Base-by-base conservation (phyloP, 257 asterid species). In the Cordia subcordata region DNA sequence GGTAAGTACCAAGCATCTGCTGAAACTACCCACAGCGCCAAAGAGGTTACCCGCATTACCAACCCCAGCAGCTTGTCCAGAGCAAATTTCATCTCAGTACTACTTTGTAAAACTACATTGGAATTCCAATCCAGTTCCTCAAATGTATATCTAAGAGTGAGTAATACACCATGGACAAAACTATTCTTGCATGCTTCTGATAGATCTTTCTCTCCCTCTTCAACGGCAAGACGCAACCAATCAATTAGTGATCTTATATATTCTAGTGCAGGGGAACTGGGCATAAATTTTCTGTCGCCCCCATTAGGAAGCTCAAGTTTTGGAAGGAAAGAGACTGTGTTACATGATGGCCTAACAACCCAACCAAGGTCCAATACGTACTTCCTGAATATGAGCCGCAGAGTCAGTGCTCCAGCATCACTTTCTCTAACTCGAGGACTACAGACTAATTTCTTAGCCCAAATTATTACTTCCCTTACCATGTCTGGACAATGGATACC, bases 381-480 rank as follows among this genome's bases (percentile, higher is more conserved):
- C 79, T 92, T 92, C 71, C 95, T 79, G 51, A 92, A 92, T 52
- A 92, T 71, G 69, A 92, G 94, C 44, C 95, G 85, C 53, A 88
- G 71, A 60, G 92, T 82, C 69, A 92, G 87, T 69, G 99, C 96
- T 60, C 99, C 99, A 66, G 99, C 99, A 77, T 92, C 99, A 79
- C 93, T 79, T 81, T 92, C 99, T 70, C 99, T 75, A 47, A 92
- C 99, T 38, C 99, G 99, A 65, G 99, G 96, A 65, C 96, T 88
- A 72, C 93, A 82, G 39, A 88, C 74, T 57, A 92, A 81, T 72
- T 82, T 82, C 85, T 88, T 92, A 23, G 96, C 93, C 99, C 96
- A 88, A 54, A 71, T 65, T 75, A 92, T 74, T 70, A 88, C 82
- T 71, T 75, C 76, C 40, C 55, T 64, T 49, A 84, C 95, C 78